A percentile compares a stretch with the other conserved stretches of the same genome.
These are phyloP conservation scores for Sistotremastrum niveocremeum DNA, from an alignment of 768 basidiomycete genomes.

Conservation along the genomic window DNA sequence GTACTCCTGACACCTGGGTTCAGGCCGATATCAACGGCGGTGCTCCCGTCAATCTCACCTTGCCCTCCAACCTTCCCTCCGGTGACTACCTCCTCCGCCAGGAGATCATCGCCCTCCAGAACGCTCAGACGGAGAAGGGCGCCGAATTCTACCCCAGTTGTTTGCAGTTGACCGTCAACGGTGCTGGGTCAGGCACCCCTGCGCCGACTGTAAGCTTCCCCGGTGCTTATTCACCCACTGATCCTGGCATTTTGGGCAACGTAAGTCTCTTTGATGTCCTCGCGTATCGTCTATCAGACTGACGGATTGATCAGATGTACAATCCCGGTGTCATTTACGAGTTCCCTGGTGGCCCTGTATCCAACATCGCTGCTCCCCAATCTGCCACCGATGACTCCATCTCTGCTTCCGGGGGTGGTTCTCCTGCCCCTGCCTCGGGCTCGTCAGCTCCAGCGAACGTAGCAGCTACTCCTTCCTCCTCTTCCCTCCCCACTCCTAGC, in stretches of 20 bases:
- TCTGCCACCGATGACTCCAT: not conserved
- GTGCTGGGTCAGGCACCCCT: not conserved
- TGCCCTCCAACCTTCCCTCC: conserved; percentile 13
- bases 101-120: conserved; percentile 18
- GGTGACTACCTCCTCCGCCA: conserved; percentile 16
- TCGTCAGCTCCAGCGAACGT: too few relatives aligned
- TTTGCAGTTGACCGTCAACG: conserved; percentile 7
- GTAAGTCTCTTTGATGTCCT: not conserved
- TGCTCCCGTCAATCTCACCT: conserved; percentile 13
- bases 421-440: too few relatives aligned
- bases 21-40: conserved; percentile 18
- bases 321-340: conserved; percentile 5
- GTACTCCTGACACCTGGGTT: conserved; percentile 12
- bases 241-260: conserved; percentile 12
- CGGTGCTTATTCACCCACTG: conserved; percentile 12
- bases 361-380: not conserved
- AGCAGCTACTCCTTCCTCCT: too few relatives aligned
- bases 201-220: conserved; percentile 10
- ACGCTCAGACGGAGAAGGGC: conserved; percentile 4
- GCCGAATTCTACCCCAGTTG: conserved; percentile 16
- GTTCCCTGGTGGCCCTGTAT: conserved; percentile 6
- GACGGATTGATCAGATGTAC: conserved; percentile 2
- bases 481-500: too few relatives aligned
- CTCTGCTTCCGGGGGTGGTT: not conserved
- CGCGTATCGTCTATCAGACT: not conserved